Conservation (phyloP, 2,329 filamentous ascomycete genomes). For the Cadophora malorum region DNA sequence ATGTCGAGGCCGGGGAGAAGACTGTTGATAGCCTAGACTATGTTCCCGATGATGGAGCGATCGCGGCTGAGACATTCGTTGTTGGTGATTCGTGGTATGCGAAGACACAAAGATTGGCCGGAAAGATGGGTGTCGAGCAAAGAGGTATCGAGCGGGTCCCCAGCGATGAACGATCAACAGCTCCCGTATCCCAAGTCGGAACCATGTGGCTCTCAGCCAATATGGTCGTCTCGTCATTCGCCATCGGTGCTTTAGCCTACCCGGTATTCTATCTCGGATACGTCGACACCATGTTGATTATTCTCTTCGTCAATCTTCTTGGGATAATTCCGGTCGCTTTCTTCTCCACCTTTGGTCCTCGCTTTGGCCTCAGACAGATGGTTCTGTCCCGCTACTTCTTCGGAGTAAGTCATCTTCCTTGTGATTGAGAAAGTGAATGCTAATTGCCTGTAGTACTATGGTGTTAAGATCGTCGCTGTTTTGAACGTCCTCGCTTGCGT, state of each 20-base stretch:
- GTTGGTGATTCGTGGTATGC: slow-evolving; percentile 62
- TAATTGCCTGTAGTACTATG: slow-evolving; percentile 31
- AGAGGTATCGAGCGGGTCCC: slow-evolving; percentile 79
- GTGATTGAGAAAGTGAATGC: slow-evolving; percentile 1
- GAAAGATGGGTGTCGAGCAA: slow-evolving; percentile 72
- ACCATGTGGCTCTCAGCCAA: slow-evolving; percentile 83
- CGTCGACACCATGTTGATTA: slow-evolving; percentile 72
- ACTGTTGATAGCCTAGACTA: slow-evolving; percentile 33
- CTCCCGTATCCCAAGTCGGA: slow-evolving; percentile 68
- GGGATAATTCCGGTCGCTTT: slow-evolving; percentile 76
- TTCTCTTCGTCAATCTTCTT: slow-evolving; percentile 77
- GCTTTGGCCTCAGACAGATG: slow-evolving; percentile 80
- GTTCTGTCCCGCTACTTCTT: slow-evolving; percentile 81
- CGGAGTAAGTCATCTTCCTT: slow-evolving; percentile 61
- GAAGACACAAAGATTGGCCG: slow-evolving; percentile 66
- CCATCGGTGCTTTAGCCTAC: slow-evolving; percentile 74
- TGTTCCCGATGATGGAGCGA: slow-evolving; percentile 46
- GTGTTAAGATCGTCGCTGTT: slow-evolving; percentile 60
- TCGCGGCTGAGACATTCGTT: slow-evolving; percentile 64
- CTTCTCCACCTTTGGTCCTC: slow-evolving; percentile 78
- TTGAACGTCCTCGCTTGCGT: slow-evolving; percentile 75
- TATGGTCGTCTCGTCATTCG: slow-evolving; percentile 78
- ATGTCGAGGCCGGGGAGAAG: slow-evolving; percentile 42
- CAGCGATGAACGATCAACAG: slow-evolving; percentile 70
- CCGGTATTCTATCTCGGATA: slow-evolving; percentile 74